Base-by-base conservation (phyloP, 2,329 filamentous ascomycete species). In the Aspergillus melleus region DNA sequence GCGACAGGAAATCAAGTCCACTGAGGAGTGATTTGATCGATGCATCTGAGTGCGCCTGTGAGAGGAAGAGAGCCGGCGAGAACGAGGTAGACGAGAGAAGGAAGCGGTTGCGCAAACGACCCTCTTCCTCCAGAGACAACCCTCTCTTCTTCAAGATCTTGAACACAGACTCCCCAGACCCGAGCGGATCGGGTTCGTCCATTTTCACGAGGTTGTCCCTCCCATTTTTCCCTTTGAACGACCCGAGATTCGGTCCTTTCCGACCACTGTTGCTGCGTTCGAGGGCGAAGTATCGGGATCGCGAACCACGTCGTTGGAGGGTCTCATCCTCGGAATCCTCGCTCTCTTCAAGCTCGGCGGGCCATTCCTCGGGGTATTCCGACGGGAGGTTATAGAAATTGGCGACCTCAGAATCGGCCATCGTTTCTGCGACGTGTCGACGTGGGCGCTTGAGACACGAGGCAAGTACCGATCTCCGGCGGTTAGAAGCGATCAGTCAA, bases 51-150 rank as follows among this genome's bases (percentile, higher is more conserved):
- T 99, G 96, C 65, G 96, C 90, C 74, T 97, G 91, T 0, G 94
- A 95, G 12, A 99, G 84, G 75, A 97, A 99, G 8, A 96, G 81
- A 3, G 91, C 87, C 2, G 95, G 95, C 0, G 92, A 96, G 79
- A 99, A 99, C 54, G 91, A 93, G 12, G 94, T 98, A 16, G 94
- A 98, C 11, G 93, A 97, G 22, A 99, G 86, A 58, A 99, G 85
- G 77, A 98, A 99, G 64, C 92, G 91, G 73, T 96, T 97, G 59
- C 92, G 87, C 67, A 96, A 77, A 69, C 88, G 86, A 56, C 86
- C 78, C 71, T 98, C 92, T 68, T 97, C 92, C 72, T 97, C 91
- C 14, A 97, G 83, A 0, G 90, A 87, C 47, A 97, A 76, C 2
- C 92, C 92, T 63, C 90, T 81, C 65, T 89, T 85, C 71, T 89